Evolutionary conservation across 1,284 basidiomycete genomes (phyloP).

Genomic region (Sporisorium graminicola): DNA sequence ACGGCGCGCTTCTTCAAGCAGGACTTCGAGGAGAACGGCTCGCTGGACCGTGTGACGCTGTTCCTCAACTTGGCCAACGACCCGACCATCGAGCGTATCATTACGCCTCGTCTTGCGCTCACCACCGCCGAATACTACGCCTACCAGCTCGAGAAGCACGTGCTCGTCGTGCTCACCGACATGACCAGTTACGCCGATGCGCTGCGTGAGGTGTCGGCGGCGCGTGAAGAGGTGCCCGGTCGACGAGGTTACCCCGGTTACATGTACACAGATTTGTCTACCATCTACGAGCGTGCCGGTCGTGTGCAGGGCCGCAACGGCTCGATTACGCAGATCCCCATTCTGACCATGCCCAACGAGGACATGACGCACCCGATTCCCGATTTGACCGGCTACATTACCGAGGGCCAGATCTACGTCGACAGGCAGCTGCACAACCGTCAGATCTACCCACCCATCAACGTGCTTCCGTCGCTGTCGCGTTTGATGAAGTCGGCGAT

Average conservation of each 20-base stretch:
- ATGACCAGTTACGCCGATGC: slow-evolving; percentile 99
- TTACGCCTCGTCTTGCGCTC: slow-evolving; percentile 96
- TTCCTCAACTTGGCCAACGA: slow-evolving; percentile 99
- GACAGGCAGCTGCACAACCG: slow-evolving; percentile 89
- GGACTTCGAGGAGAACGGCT: slow-evolving; percentile 99
- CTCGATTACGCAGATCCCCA: slow-evolving; percentile 99
- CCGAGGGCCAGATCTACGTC: slow-evolving; percentile 97
- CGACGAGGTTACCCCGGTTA: slow-evolving; percentile 98
- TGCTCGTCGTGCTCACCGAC: slow-evolving; percentile 97
- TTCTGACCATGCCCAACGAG: slow-evolving; percentile 99
- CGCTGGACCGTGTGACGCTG: slow-evolving; percentile 95
- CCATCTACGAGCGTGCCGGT: slow-evolving; percentile 99
- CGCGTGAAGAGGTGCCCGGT: slow-evolving; percentile 98
- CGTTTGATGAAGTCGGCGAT: slow-evolving; percentile 99
- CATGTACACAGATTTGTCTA: slow-evolving; percentile 79
- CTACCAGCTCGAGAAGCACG: slow-evolving; percentile 99
- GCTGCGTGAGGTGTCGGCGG: slow-evolving; percentile 91
- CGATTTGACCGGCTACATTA: slow-evolving; percentile 98
- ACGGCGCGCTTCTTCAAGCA: slow-evolving; percentile 99
- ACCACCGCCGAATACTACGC: slow-evolving; percentile 99
- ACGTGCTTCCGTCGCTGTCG: slow-evolving; percentile 97
- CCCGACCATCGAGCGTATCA: slow-evolving; percentile 99
- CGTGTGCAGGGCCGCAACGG: slow-evolving; percentile 98
- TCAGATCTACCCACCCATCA: slow-evolving; percentile 99
- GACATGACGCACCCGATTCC: slow-evolving; percentile 99